Evolutionary conservation across 2,329 filamentous ascomycete species (phyloP).

Genomic region (Pseudopithomyces maydicus): DNA sequence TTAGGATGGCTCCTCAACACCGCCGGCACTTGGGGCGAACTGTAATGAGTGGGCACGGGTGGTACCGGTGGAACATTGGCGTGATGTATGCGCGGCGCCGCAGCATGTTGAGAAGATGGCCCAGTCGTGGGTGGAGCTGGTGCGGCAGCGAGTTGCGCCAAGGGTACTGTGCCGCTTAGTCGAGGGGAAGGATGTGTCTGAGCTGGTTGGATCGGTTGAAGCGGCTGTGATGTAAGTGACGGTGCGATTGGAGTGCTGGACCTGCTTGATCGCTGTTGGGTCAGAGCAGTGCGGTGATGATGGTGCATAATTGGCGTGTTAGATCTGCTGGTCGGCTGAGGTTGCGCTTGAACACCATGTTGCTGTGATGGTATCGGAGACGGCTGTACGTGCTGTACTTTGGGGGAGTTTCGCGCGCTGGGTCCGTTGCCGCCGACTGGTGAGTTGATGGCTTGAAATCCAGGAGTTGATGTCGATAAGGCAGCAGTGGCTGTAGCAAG

Average conservation of each 20-base stretch:
- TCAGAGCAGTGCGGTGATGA: slow-evolving; percentile 25
- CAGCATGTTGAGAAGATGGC: slow-evolving; percentile 14
- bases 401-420: slow-evolving; percentile 26
- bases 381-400: slow-evolving; percentile 22
- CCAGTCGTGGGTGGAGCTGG: slow-evolving; percentile 10
- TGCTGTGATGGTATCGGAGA: slow-evolving; percentile 24
- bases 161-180: slow-evolving; percentile 5
- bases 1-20: slow-evolving; percentile 33
- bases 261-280: slow-evolving; percentile 32
- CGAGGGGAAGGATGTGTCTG: slow-evolving; percentile 11
- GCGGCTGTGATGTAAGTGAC: slow-evolving; percentile 22
- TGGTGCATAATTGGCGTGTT: slow-evolving; percentile 26
- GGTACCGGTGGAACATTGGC: neutral
- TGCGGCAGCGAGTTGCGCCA: slow-evolving; percentile 10
- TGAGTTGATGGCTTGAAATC: slow-evolving; percentile 19
- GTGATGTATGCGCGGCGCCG: slow-evolving; percentile 6
- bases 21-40: slow-evolving; percentile 13
- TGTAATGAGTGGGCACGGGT: neutral
- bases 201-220: neutral
- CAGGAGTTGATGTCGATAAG: slow-evolving; percentile 9
- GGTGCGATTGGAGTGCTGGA: slow-evolving; percentile 34
- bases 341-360: slow-evolving; percentile 22
- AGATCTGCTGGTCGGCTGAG: slow-evolving; percentile 27
- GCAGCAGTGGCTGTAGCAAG: slow-evolving; percentile 12
- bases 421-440: slow-evolving; percentile 16